phyloP scores from a whole-genome alignment of 1,139 yeast species.

The Sugiyamaella paludigena region DNA sequence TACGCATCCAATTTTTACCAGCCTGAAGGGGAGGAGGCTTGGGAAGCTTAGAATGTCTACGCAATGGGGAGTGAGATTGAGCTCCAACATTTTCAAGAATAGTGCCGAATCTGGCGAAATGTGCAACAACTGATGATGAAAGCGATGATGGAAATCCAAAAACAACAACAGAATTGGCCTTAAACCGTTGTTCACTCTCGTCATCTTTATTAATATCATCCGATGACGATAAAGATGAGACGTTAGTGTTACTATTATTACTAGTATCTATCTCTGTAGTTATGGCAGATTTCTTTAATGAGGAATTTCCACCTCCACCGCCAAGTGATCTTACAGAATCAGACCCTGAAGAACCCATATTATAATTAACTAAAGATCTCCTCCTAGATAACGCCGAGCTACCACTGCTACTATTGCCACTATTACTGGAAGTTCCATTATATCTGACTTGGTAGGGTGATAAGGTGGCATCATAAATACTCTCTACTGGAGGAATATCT shows the following conservation, averaged over 20 bases:
- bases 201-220: not conserved
- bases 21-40: slow-evolving; percentile 69
- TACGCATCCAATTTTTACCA: slow-evolving; percentile 84
- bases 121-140: slow-evolving; percentile 64
- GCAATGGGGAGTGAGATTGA: slow-evolving; percentile 20
- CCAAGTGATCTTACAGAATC: too few relatives aligned
- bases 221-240: not conserved
- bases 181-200: not conserved
- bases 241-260: not conserved
- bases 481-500: slow-evolving; percentile 38
- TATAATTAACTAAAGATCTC: slow-evolving; percentile 2
- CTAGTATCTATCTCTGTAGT: too few relatives aligned
- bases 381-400: slow-evolving; percentile 1
- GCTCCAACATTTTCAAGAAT: slow-evolving; percentile 69
- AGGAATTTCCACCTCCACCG: too few relatives aligned
- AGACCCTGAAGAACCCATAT: not conserved
- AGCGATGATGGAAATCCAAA: slow-evolving; percentile 85
- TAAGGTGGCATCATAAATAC: slow-evolving; percentile 33
- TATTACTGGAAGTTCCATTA: slow-evolving; percentile 9
- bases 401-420: not conserved
- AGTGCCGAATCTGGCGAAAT: slow-evolving; percentile 77
- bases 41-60: slow-evolving; percentile 18
- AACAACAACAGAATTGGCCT: slow-evolving; percentile 63
- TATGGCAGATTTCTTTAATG: not conserved
- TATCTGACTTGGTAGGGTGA: slow-evolving; percentile 11